Base-by-base conservation (phyloP, 768 basidiomycete species). In the Panellus pusillus region DNA sequence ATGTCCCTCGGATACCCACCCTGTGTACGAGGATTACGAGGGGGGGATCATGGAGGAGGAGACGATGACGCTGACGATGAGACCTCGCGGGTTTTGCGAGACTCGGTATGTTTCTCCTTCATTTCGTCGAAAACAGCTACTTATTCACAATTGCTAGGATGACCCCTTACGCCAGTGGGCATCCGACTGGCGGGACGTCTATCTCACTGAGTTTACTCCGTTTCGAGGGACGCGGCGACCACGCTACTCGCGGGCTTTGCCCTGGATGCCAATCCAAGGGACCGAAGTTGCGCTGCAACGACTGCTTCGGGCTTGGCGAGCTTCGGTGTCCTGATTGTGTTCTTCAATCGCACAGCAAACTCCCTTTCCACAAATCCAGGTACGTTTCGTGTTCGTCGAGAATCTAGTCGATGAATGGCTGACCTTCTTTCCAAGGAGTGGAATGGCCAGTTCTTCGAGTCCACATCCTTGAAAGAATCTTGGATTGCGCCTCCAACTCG, bases 401-500 rank as follows among this genome's bases (percentile, higher is more conserved):
- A 17, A 3, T 7, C 4, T 8, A 8, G 17, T 7, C 7, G 3
- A 27, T 14, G 9, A 24, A 6, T 6, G 24, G 24, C 42, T 18
- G 6, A 41, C 1, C 2, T 19, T 7, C 4, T 5, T 32, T 69
- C 6, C 52, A 72, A 61, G 63, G 5, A 9, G 0, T 62, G 63
- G 63, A 57, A 29, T 15, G 56, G 59, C 5, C 2, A 8, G 3
- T 42, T 44, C 38, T 67, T 66, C 45, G 53, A 60, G 18, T 41
- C 44, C 0, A 40, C 43, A 1, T 42, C 51, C 0, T 47, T 72
- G 13, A 69, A n/a, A 66, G 27, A 13, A 15, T 0, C 40, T 72
- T 2, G 67, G 69, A 6, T 51, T 69, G 2, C 60, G 60, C 0
- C 57, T 70, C n/a, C 68, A 70, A 36, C 61, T 72, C 0, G 68